Base-by-base conservation (phyloP, 306 rosid genomes). In the Cyamopsis tetragonoloba region DNA sequence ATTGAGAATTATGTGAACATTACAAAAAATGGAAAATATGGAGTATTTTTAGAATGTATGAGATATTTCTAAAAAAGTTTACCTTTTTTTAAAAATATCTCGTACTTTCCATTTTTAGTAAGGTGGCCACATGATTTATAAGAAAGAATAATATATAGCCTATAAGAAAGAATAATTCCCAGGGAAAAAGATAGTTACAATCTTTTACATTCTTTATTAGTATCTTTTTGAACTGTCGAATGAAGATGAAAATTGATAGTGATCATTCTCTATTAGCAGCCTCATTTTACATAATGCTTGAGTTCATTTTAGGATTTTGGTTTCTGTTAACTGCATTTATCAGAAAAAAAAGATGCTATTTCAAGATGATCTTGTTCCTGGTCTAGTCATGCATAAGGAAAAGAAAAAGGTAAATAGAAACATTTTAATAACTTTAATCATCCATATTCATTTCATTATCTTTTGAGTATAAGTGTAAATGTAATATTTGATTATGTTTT, bases 351-450 rank as follows among this genome's bases (percentile, higher is more conserved):
- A 61, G 74, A 76, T 64, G 56, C 17, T 62, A 64, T 46, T 80
- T 72, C 84, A 71, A 56, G 86, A 85, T 78, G 85, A 74, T 35
- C 32, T 54, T 55, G 78, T 61, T 13, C 31, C 80, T 31, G 62
- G 47, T 47, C 53, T 75, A 0, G n/a, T 39, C 63, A 57, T 32
- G 41, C 87, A 24, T 4, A 89, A 88, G 79, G 98, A 88, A 79
- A 93, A 81, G 85, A 92, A 89, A 72, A 89, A 77, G 95, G 98
- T 93, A 77, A 3, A 7, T 27, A 4, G 32, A 27, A 14, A 59
- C 41, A 71, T 61, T 14, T 74, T 14, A 50, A 39, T 42, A 28
- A 51, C 18, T 22, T n/a, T 14, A 3, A 44, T 4, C 47, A 50
- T 35, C 58, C 30, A 58, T 48, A 19, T 20, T 22, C 4, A 47